phyloP scores from a whole-genome alignment of 2,329 filamentous ascomycete genomes.

The Penicillium sp. region DNA sequence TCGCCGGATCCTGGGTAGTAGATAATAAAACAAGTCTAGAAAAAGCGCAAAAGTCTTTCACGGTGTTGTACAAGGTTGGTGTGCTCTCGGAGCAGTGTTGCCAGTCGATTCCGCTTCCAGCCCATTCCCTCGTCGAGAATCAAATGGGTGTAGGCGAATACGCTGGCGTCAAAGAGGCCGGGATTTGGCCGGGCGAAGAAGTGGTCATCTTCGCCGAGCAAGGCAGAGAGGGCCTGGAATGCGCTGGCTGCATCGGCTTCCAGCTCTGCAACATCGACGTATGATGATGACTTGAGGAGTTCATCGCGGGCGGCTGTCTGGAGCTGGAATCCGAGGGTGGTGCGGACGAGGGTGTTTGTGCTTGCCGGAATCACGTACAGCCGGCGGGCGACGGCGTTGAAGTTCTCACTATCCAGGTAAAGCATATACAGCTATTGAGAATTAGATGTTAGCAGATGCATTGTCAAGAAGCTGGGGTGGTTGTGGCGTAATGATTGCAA shows the following conservation, averaged over 20 bases:
- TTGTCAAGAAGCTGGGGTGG: not conserved
- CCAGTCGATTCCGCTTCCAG: conserved; percentile 66
- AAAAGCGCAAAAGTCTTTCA: conserved; percentile 59
- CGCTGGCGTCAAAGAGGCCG: conserved; percentile 78
- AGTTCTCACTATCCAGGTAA: conserved; percentile 72
- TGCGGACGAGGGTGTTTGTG: conserved; percentile 61
- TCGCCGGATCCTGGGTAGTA: conserved; percentile 3
- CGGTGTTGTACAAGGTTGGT: conserved; percentile 66
- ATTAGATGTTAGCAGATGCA: not conserved
- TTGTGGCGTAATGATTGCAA: not conserved
- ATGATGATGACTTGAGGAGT: conserved; percentile 61
- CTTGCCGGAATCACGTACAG: conserved; percentile 70
- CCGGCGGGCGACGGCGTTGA: conserved; percentile 60
- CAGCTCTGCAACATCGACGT: conserved; percentile 58
- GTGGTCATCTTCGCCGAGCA: conserved; percentile 60
- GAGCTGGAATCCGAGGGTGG: conserved; percentile 65
- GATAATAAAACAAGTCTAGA: conserved; percentile 28
- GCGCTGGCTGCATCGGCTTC: conserved; percentile 63
- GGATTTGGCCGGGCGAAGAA: conserved; percentile 63
- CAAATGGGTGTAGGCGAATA: conserved; percentile 88
- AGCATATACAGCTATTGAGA: conserved; percentile 63
- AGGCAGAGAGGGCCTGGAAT: conserved; percentile 60
- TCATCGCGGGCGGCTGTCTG: conserved; percentile 72
- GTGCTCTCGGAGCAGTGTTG: conserved; percentile 56
- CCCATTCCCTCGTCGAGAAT: conserved; percentile 64